Evolutionary conservation across 345 rosid species (phyloP), one percentile per base, ranked within the genome.

Genomic region (Brassica cretica): DNA sequence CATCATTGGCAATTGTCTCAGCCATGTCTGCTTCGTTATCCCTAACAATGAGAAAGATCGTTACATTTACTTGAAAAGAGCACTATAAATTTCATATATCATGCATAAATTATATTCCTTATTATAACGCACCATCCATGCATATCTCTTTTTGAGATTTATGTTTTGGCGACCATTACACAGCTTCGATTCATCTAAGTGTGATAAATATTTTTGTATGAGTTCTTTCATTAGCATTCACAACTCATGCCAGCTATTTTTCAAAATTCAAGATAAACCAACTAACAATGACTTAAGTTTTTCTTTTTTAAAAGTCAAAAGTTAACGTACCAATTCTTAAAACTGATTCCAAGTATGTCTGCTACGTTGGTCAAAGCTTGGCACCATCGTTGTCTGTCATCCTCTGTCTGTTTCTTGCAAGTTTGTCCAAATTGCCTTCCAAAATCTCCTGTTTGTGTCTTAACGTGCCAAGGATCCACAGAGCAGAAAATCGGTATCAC

Each of bases 1-100:
- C 33, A 11, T 44, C 29, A 5, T 27, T 30, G 4, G 74, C 71
- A 21, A 78, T 71, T 29, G 5, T 44, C 2, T 78, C 75, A 8
- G 33, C 30, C 66, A 63, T 63, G 19, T 1, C 10, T 10, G 64
- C 64, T 10, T 59, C 64, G 7, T 24, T 10, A 21, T 9, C 32
- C 32, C 64, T 59, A 59, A 10, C n/a, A 59, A 58, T 25, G 63
- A 58, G 30, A 58, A 58, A 9, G 30, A 58, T 60, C 19, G 56
- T 51, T n/a, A 51, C 56, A 51, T 5, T 1, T 51, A 51, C 56
- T 51, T 51, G 56, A 15, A 49, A 49, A n/a, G 18, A 49, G 18
- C 56, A 49, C 6, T 49, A n/a, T 49, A 49, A 49, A 1, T 0
- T 49, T 49, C 56, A 39, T 9, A 49, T 49, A 49, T 49, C 21